Evolutionary conservation across 2,329 filamentous ascomycete genomes (phyloP).

Genomic region (Diaporthe citriasiana): DNA sequence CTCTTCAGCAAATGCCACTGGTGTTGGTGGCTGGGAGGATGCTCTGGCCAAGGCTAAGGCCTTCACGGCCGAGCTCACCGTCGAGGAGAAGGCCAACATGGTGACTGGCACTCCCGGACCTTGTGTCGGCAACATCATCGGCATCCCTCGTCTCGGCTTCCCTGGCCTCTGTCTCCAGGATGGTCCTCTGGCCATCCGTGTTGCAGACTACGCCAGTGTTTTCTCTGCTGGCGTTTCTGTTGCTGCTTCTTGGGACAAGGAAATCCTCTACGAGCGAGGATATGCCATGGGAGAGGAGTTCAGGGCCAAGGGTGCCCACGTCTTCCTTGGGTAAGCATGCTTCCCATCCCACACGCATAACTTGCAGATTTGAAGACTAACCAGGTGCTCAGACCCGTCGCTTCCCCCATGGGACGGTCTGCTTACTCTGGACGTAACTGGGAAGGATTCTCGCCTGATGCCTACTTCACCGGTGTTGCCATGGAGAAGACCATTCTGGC

Average conservation of each 20-base stretch:
- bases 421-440: constrained; percentile 59
- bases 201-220: constrained; percentile 75
- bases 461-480: constrained; percentile 78
- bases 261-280: constrained; percentile 67
- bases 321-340: constrained; percentile 71
- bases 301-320: constrained; percentile 81
- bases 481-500: constrained; percentile 80
- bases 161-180: constrained; percentile 77
- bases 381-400: constrained; percentile 15
- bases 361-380: neutral
- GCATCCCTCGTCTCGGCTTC: constrained; percentile 69
- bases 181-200: constrained; percentile 76
- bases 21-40: constrained; percentile 53
- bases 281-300: constrained; percentile 71
- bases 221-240: constrained; percentile 80
- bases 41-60: constrained; percentile 55
- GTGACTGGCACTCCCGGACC: constrained; percentile 44
- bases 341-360: neutral
- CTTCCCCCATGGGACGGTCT: constrained; percentile 56
- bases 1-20: constrained; percentile 53
- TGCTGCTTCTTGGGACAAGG: constrained; percentile 78
- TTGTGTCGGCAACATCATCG: constrained; percentile 54
- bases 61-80: constrained; percentile 75
- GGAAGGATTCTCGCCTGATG: constrained; percentile 80
- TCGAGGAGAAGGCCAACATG: constrained; percentile 69